phyloP scores from a whole-genome alignment of 176 grass and related monocot genomes.

The Eragrostis nindensis region DNA sequence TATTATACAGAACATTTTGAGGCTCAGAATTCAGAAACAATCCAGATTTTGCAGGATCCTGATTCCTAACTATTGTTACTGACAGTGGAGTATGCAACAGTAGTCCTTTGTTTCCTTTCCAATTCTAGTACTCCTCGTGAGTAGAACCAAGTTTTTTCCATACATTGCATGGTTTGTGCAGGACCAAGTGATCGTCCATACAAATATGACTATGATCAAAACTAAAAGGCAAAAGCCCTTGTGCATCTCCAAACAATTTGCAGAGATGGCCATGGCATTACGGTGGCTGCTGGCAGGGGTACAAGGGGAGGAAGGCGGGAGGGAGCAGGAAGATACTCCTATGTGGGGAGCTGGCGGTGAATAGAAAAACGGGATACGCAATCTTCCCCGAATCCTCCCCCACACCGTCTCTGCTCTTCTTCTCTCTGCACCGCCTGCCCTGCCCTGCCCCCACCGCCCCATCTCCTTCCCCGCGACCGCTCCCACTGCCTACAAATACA shows the following conservation, averaged over 20 bases:
- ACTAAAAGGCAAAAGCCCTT: not conserved
- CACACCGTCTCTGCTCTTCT: not conserved
- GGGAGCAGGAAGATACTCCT: not conserved
- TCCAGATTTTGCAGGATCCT: not conserved
- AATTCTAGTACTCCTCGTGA: too few relatives aligned
- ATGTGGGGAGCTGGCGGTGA: slow-evolving; percentile 34
- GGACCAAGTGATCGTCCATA: too few relatives aligned
- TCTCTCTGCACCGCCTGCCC: too few relatives aligned
- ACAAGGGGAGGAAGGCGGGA: not conserved
- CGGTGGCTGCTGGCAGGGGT: not conserved
- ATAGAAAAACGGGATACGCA: slow-evolving; percentile 53
- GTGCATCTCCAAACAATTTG: not conserved
- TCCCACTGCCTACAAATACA: slow-evolving; percentile 52
- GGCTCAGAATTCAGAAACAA: not conserved
- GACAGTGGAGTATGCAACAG: too few relatives aligned
- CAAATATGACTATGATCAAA: too few relatives aligned
- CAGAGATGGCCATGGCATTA: not conserved
- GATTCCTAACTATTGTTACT: not conserved
- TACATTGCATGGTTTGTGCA: too few relatives aligned
- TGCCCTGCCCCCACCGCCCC: too few relatives aligned
- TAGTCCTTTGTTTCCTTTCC: too few relatives aligned
- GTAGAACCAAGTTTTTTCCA: too few relatives aligned
- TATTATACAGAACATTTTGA: not conserved
- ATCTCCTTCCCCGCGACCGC: not conserved
- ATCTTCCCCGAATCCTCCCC: slow-evolving; percentile 41